Percentiles rank a stretch among this genome's conserved stretches.
Conservation (phyloP, 2,329 filamentous ascomycete species). For the Fusarium papillatum region DNA sequence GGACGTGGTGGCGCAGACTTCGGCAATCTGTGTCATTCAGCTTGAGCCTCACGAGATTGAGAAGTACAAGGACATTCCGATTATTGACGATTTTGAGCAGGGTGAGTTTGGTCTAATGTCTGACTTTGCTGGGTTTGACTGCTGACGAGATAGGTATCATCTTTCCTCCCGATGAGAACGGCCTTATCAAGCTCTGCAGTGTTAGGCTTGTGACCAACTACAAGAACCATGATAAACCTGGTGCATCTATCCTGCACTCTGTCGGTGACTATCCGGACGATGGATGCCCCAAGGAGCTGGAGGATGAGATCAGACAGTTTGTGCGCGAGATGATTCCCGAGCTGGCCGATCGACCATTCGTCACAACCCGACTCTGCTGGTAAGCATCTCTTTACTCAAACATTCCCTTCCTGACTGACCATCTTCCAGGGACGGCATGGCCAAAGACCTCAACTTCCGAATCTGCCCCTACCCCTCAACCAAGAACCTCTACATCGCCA, state of each 20-base stretch:
- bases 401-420: neutral
- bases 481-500: constrained; percentile 61
- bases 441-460: constrained; percentile 46
- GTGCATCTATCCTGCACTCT: constrained; percentile 35
- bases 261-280: constrained; percentile 39
- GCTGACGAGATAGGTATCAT: constrained; percentile 58
- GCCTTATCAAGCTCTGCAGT: constrained; percentile 66
- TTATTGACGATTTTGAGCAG: constrained; percentile 49
- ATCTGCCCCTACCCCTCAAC: constrained; percentile 34
- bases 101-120: constrained; percentile 8
- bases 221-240: constrained; percentile 47
- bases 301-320: constrained; percentile 64
- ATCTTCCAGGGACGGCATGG: constrained; percentile 45
- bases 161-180: constrained; percentile 64
- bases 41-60: constrained; percentile 70
- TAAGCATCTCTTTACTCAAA: constrained; percentile 49
- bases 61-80: constrained; percentile 58
- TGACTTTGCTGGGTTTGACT: neutral
- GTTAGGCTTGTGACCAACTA: constrained; percentile 66
- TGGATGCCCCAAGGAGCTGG: constrained; percentile 62
- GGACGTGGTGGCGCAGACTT: constrained; percentile 73
- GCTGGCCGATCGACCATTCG: constrained; percentile 60
- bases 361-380: constrained; percentile 56
- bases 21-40: constrained; percentile 73
- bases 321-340: constrained; percentile 52